phyloP scores from a whole-genome alignment of 2,329 filamentous ascomycete genomes.

The Parafenestella ontariensis region DNA sequence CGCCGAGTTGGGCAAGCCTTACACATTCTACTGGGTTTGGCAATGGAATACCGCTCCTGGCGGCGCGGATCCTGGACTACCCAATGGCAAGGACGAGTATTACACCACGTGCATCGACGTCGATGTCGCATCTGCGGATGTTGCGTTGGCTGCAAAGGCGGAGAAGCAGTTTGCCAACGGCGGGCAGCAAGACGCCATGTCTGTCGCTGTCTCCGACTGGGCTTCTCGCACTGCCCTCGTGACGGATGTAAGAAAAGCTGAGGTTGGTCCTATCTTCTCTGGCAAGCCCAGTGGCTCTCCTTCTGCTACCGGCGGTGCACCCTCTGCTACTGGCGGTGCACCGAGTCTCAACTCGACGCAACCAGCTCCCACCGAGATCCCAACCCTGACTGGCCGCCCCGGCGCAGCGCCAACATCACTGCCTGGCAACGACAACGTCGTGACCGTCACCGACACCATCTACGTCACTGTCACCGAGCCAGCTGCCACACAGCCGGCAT shows the following conservation, averaged over 20 bases:
- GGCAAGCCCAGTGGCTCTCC: conserved; percentile 14
- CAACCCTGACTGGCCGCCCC: conserved; percentile 23
- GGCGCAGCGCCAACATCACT: conserved; percentile 14
- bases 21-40: conserved; percentile 96
- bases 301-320: conserved; percentile 6
- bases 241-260: conserved; percentile 34
- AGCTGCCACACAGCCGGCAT: conserved; percentile 6
- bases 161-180: conserved; percentile 32
- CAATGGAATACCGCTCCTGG: conserved; percentile 68
- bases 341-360: conserved; percentile 7
- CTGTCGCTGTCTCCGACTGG: conserved; percentile 49
- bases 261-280: conserved; percentile 36
- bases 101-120: conserved; percentile 67
- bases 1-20: conserved; percentile 66
- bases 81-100: conserved; percentile 61
- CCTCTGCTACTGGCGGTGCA: conserved; percentile 4
- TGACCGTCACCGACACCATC: conserved; percentile 37
- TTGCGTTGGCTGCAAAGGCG: conserved; percentile 24
- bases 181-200: conserved; percentile 52
- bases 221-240: conserved; percentile 50
- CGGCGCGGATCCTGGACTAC: conserved; percentile 46
- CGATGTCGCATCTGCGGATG: conserved; percentile 49
- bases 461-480: conserved; percentile 36
- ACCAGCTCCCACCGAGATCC: conserved; percentile 19
- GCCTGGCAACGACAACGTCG: conserved; percentile 13